Percentiles rank a stretch among this genome's conserved stretches.
Conservation (phyloP, 345 rosid species). For the Camelina sativa region DNA sequence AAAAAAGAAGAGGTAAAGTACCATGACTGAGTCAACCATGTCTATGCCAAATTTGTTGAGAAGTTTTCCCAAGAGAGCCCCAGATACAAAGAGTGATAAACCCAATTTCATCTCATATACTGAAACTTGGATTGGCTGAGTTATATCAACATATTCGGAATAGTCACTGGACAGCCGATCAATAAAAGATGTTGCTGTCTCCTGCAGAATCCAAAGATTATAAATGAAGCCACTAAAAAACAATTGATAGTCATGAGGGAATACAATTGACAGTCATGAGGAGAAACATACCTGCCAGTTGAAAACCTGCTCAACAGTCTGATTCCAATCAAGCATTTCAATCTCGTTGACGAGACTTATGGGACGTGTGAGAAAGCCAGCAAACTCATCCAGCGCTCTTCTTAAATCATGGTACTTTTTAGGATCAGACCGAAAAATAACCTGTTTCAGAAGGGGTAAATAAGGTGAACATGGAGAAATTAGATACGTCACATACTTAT, state of each 20-base stretch:
- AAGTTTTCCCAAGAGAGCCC: constrained; percentile 50
- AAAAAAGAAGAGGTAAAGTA: constrained; percentile 39
- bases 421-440: constrained; percentile 76
- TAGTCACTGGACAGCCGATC: constrained; percentile 67
- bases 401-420: constrained; percentile 63
- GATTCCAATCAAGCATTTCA: constrained; percentile 53
- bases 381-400: constrained; percentile 70
- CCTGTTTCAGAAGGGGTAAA: constrained; percentile 50
- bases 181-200: constrained; percentile 68
- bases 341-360: constrained; percentile 50
- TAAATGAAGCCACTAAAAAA: constrained; percentile 7
- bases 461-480: constrained; percentile 24
- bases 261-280: constrained; percentile 1
- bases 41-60: constrained; percentile 52
- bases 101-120: constrained; percentile 91
- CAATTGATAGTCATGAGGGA: neutral
- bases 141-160: constrained; percentile 67
- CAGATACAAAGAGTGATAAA: constrained; percentile 64
- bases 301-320: constrained; percentile 57
- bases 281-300: constrained; percentile 81
- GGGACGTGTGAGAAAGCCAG: constrained; percentile 50
- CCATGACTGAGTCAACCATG: constrained; percentile 62
- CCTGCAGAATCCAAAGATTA: constrained; percentile 55
- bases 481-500: neutral
- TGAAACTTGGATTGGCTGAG: constrained; percentile 93